Percentiles rank a stretch among this genome's conserved stretches.
Conservation (phyloP, 148 eudicot species). For the Rhododendron ovatum region DNA sequence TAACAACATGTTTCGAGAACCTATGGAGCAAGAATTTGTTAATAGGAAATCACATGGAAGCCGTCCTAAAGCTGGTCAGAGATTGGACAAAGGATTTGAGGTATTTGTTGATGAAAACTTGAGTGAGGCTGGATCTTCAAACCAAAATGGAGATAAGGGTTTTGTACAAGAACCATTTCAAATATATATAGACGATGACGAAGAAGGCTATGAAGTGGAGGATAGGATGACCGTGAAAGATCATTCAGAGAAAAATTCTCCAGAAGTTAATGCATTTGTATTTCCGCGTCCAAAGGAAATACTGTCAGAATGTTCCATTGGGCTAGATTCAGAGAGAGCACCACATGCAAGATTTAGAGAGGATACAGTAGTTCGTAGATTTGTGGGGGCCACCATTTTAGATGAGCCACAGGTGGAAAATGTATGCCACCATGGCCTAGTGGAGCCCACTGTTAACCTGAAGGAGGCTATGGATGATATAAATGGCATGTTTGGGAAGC, state of each 20-base stretch:
- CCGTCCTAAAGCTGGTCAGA: slow-evolving; percentile 34
- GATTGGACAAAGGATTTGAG: slow-evolving; percentile 39
- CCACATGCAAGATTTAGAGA: slow-evolving; percentile 45
- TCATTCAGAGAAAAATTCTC: slow-evolving; percentile 19
- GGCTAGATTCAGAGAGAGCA: slow-evolving; percentile 28
- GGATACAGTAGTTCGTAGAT: slow-evolving; percentile 77
- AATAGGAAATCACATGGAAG: slow-evolving; percentile 32
- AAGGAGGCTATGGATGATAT: slow-evolving; percentile 55
- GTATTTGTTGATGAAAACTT: slow-evolving; percentile 59
- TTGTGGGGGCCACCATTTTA: slow-evolving; percentile 73
- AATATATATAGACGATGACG: slow-evolving; percentile 61
- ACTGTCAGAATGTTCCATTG: slow-evolving; percentile 41
- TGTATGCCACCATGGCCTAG: slow-evolving; percentile 59
- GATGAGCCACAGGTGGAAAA: slow-evolving; percentile 90
- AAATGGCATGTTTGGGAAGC: slow-evolving; percentile 91
- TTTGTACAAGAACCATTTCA: slow-evolving; percentile 45
- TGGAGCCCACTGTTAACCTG: slow-evolving; percentile 21
- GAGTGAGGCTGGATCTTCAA: slow-evolving; percentile 30
- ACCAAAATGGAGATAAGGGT: slow-evolving; percentile 15
- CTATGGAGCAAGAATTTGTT: slow-evolving; percentile 58
- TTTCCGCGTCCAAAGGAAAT: slow-evolving; percentile 56
- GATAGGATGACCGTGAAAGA: slow-evolving; percentile 22
- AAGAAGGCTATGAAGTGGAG: slow-evolving; percentile 24
- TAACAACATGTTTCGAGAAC: slow-evolving; percentile 85
- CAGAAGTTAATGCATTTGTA: slow-evolving; percentile 32